Base-by-base conservation (phyloP, 2,329 filamentous ascomycete species). In the Hypoxylon sp. region DNA sequence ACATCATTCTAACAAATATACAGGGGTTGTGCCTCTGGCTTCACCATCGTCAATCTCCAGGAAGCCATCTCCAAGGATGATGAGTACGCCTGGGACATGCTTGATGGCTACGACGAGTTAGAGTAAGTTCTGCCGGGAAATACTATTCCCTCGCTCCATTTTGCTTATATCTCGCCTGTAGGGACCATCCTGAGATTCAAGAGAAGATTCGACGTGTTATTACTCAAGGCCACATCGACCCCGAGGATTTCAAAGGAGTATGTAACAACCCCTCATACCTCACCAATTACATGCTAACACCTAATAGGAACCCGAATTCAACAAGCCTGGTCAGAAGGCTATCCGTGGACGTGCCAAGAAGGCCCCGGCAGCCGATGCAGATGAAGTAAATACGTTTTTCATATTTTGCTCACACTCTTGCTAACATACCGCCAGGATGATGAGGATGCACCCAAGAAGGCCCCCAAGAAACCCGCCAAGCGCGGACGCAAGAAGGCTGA, bases 181-280 rank as follows among this genome's bases (percentile, higher is more conserved):
- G 75, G 3, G 73, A 72, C 2, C 74, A 85, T 26, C 73, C 78
- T 0, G 87, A 90, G 2, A 63, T 83, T 1, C 84, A 92, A 71
- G 82, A 82, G 32, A 96, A 94, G 76, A 76, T 97, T 59, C 78
- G 81, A 40, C 81, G 80, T 34, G 90, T 88, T 41, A 71, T 97
- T 16, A 78, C 81, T 51, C 81, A 92, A 67, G 91, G 90, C 16
- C 89, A 94, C 63, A 87, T 97, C 63, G 87, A 89, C 61, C 80
- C 90, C 30, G 87, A 90, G 41, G 93, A 97, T 63, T 97, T 91
- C 84, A 93, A 88, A 23, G 91, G 91, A 8, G 91, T 96, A 80
- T 74, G 88, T 77, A 21, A 16, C 62, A 44, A 19, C 30, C 20
- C 17, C 16, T 15, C 20, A 15, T 27, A 20, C 4, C 16, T 30